Base-by-base conservation (phyloP, 345 rosid genomes). In the Ailanthus altissimus region DNA sequence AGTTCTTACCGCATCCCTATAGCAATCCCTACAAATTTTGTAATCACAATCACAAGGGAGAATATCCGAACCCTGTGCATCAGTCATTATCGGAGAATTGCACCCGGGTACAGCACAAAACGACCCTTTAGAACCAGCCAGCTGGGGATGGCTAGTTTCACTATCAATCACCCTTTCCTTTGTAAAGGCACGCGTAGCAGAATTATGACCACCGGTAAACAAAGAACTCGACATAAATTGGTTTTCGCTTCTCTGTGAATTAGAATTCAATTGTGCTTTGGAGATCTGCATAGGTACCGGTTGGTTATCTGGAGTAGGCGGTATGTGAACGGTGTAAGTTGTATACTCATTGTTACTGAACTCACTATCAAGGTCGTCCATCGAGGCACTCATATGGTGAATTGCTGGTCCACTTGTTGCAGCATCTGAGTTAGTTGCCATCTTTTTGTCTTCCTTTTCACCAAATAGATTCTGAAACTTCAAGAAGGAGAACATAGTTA, bases 271-370 rank as follows among this genome's bases (percentile, higher is more conserved):
- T 38, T 70, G 50, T 20, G 76, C 76, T 51, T 64, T 42, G 23
- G 80, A 60, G 40, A 79, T 71, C 54, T 86, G 81, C 72, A 79
- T 42, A 10, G 80, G 77, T 25, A 45, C 50, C 1, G 86, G 72
- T 36, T 77, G 87, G 72, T 91, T 85, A 76, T 93, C 94, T 0
- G 98, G 98, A 4, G 98, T 91, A 42, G 74, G 83, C 3, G 93
- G 94, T 8, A 93, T 54, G 0, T 81, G 79, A 67, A 93, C 90
- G 1, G 83, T 81, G 84, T 91, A 93, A 3, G 63, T 78, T 0
- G 77, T 66, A 63, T 59, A 83, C 14, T 89, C 91, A 6, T 51
- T 64, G 14, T 81, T 78, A 68, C 86, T 79, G 25, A 82, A 59
- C 40, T 90, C 93, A 67, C 87, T 86, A n/a, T 85, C 88, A 8